Base-by-base conservation (phyloP, 805 yeast species). In the Candida sonorensis region DNA sequence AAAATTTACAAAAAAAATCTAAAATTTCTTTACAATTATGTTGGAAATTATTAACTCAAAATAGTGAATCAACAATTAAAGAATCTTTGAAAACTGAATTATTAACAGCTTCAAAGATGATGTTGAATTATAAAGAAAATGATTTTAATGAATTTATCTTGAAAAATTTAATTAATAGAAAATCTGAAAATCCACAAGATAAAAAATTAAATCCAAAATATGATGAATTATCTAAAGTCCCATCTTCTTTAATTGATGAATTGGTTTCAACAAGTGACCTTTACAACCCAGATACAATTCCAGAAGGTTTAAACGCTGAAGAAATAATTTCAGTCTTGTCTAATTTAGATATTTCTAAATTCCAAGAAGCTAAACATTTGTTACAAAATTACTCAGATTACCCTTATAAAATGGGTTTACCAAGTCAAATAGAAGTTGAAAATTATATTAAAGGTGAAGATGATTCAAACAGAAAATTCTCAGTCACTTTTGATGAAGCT, bases 11-110 rank as follows among this genome's bases (percentile, higher is more conserved):
- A 29, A 59, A 69, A 30, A 83, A 87, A 56, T 83, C 95, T 4
- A 82, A 84, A 27, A 66, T 84, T n/a, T 81, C 94, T 13, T 63
- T 86, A 44, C 77, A 81, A 50, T 76, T 87, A 25, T 76, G 84
- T 2, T 68, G 77, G 42, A 80, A 76, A 37, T 65, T 84, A 40
- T 62, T 87, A 55, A 73, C 80, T 48, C 64, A 69, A 38, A 84
- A 86, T 32, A 53, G 69, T 15, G 50, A 62, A 23, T 66, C 75
- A 37, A 68, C 79, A 38, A 75, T 86, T 45, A 67, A 69, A 34
- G 63, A 75, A 30, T 82, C 90, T 23, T 62, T 92, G 37, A 73
- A 72, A 44, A 71, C 74, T 46, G 97, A 92, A 58, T 66, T 83
- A 54, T 64, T 67, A 36, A 61, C 87, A 15, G 95, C 96, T 18